phyloP scores from a whole-genome alignment of 164 flowering plant species.

The Vitis vinifera region ASM3070453v1 NC_081816.1:5413501-5414000 shows the following conservation, averaged over 20 bases:
- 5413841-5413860: too few species aligned
- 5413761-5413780: conserved; percentile 96
- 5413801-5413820: background rate
- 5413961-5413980: too few species aligned
- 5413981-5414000: too few species aligned
- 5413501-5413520: background rate
- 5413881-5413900: too few species aligned
- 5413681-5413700: conserved; percentile 97
- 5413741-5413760: conserved; percentile 91
- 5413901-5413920: too few species aligned
- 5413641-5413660: conserved; percentile 7
- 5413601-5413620: background rate
- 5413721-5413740: conserved; percentile 92
- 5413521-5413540: background rate
- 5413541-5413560: background rate
- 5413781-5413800: conserved; percentile 67
- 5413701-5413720: conserved; percentile 93
- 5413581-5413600: background rate
- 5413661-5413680: conserved; percentile 80
- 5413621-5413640: background rate
- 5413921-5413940: too few species aligned
- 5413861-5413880: too few species aligned
- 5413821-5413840: too few species aligned
- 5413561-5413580: background rate
- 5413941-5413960: too few species aligned